These are phyloP conservation scores for Pythium utonaiense DNA, from an alignment of 352 stramenopile species.

Conservation along the genomic window DNA sequence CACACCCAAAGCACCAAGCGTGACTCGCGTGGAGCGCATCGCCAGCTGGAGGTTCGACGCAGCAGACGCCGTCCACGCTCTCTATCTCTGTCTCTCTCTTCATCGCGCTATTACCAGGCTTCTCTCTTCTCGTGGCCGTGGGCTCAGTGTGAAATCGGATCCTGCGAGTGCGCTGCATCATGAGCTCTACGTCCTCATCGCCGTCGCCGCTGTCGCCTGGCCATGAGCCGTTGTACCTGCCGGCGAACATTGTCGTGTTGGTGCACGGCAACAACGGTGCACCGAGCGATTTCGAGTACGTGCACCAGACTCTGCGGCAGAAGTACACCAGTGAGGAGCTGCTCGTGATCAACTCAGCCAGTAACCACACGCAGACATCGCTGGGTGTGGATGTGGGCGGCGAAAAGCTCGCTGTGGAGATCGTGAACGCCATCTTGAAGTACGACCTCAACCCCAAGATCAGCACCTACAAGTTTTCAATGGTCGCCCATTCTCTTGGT, in stretches of 20 bases:
- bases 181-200: constrained; percentile 25
- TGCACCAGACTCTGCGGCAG: constrained; percentile 37
- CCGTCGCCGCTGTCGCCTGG: constrained; percentile 33
- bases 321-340: constrained; percentile 49
- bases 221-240: constrained; percentile 41
- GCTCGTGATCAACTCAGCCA: constrained; percentile 62
- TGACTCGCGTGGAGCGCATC: no score
- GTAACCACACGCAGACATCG: constrained; percentile 62
- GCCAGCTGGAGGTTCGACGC: no score
- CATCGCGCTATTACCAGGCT: no score
- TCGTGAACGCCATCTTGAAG: constrained; percentile 52
- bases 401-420: constrained; percentile 56
- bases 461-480: constrained; percentile 59
- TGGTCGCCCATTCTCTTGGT: constrained; percentile 72
- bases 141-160: background rate
- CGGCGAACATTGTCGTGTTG: constrained; percentile 71
- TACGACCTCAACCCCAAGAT: constrained; percentile 52
- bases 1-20: no score
- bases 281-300: constrained; percentile 60
- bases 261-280: constrained; percentile 83
- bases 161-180: background rate
- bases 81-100: no score
- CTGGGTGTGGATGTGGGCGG: constrained; percentile 66
- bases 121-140: no score
- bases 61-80: no score